Conservation (phyloP, 768 basidiomycete species). For the Lactarius akahatsu region DNA sequence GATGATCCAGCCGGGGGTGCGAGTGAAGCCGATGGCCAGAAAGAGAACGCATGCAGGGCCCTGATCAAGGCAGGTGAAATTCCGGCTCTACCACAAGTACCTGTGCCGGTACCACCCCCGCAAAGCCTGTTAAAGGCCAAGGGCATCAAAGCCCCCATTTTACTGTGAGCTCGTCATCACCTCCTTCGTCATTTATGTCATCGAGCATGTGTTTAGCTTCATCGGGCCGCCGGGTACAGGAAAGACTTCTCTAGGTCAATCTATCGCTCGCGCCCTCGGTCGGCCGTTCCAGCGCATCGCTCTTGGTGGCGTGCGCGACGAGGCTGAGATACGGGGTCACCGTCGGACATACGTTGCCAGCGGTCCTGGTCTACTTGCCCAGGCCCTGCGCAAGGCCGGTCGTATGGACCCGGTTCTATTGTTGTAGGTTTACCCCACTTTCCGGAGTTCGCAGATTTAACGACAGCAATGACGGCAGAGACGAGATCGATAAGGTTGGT, state of each 20-base stretch:
- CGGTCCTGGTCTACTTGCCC: conserved; percentile 81
- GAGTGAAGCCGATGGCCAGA: conserved; percentile 22
- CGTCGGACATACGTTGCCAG: conserved; percentile 93
- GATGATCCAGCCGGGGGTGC: conserved; percentile 22
- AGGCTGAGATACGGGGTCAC: conserved; percentile 87
- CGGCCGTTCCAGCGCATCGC: conserved; percentile 91
- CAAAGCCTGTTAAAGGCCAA: conserved; percentile 33
- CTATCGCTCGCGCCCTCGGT: conserved; percentile 77
- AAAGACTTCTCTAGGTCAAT: conserved; percentile 89
- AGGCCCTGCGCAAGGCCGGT: conserved; percentile 83
- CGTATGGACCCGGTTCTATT: conserved; percentile 51
- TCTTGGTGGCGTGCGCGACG: conserved; percentile 89
- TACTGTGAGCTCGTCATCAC: conserved; percentile 46
- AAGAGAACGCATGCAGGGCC: conserved; percentile 1
- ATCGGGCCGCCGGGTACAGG: conserved; percentile 91
- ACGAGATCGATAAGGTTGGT: conserved; percentile 91
- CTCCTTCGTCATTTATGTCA: conserved; percentile 2
- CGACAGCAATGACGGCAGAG: conserved; percentile 37
- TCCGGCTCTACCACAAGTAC: conserved; percentile 10
- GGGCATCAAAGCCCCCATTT: conserved; percentile 66
- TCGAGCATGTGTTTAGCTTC: conserved; percentile 47
- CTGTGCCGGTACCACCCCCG: conserved; percentile 7
- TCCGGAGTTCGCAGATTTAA: conserved; percentile 3
- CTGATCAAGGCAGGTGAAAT: conserved; percentile 24
- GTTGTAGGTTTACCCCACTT: background rate